phyloP scores from a whole-genome alignment of 192 early-diverging fungal genomes.

The Kappamyces sp. region DNA sequence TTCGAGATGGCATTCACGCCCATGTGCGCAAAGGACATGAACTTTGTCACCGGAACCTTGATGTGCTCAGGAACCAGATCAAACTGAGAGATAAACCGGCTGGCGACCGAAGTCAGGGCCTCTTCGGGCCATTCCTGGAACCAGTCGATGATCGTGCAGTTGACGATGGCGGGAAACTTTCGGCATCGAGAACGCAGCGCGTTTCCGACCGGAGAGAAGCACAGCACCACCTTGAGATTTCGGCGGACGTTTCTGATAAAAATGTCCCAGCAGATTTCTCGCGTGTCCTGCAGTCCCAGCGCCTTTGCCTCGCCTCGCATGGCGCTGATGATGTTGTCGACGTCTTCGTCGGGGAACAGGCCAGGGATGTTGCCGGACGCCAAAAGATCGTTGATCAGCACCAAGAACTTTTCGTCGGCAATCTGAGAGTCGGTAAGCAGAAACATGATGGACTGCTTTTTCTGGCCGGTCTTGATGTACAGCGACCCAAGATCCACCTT shows the following conservation, averaged over 20 bases:
- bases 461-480: constrained; percentile 55
- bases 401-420: constrained; percentile 60
- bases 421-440: constrained; percentile 58
- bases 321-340: constrained; percentile 56
- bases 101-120: constrained; percentile 56
- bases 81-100: constrained; percentile 47
- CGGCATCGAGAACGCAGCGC: constrained; percentile 49
- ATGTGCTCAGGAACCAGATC: constrained; percentile 50
- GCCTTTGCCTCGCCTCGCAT: constrained; percentile 62
- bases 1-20: constrained; percentile 53
- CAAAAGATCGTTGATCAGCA: constrained; percentile 60
- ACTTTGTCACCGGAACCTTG: constrained; percentile 47
- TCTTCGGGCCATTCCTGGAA: constrained; percentile 60
- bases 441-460: constrained; percentile 60
- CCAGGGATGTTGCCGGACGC: constrained; percentile 62
- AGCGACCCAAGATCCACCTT: constrained; percentile 49
- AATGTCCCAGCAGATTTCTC: constrained; percentile 62
- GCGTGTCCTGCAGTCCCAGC: constrained; percentile 51
- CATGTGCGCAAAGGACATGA: constrained; percentile 61
- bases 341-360: constrained; percentile 62
- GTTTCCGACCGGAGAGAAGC: constrained; percentile 63
- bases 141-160: constrained; percentile 58
- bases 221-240: constrained; percentile 59
- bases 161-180: constrained; percentile 61
- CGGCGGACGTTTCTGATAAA: constrained; percentile 50